These are phyloP conservation scores for Rosa rugosa DNA, from an alignment of 306 rosid species.

Conservation along the genomic window DNA sequence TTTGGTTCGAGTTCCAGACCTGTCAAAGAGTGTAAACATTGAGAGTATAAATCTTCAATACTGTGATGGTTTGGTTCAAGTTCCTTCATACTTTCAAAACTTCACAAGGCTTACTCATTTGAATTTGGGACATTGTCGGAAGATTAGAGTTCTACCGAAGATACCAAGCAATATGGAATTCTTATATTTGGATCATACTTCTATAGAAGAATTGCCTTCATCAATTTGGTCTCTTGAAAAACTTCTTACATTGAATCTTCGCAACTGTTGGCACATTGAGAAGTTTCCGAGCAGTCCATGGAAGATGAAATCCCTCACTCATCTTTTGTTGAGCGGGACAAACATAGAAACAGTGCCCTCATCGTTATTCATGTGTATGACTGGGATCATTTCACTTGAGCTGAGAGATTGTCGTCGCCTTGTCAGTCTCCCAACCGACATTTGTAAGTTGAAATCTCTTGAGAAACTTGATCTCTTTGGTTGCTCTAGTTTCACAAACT, in stretches of 20 bases:
- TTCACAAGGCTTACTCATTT: neutral
- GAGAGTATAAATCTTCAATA: too few species aligned
- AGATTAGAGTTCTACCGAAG: neutral
- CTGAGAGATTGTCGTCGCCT: neutral
- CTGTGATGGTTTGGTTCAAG: neutral
- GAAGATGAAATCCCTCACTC: neutral
- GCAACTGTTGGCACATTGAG: rapidly evolving
- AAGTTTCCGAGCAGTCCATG: neutral
- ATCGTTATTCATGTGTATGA: neutral
- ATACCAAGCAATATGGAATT: neutral
- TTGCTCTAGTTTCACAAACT: neutral
- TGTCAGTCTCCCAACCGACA: neutral
- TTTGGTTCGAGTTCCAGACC: too few species aligned
- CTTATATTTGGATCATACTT: neutral
- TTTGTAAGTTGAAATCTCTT: constrained; percentile 5
- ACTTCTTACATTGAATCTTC: neutral
- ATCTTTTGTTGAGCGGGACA: neutral
- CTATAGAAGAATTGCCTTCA: constrained; percentile 10
- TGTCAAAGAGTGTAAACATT: too few species aligned
- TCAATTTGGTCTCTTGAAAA: neutral
- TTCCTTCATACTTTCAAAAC: neutral
- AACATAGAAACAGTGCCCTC: neutral
- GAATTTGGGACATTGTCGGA: neutral
- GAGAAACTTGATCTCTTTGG: neutral
- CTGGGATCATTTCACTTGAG: neutral